Evolutionary conservation across 345 rosid species (phyloP), one percentile per base, ranked within the genome.

Genomic region (Eutrema yunnanense): DNA sequence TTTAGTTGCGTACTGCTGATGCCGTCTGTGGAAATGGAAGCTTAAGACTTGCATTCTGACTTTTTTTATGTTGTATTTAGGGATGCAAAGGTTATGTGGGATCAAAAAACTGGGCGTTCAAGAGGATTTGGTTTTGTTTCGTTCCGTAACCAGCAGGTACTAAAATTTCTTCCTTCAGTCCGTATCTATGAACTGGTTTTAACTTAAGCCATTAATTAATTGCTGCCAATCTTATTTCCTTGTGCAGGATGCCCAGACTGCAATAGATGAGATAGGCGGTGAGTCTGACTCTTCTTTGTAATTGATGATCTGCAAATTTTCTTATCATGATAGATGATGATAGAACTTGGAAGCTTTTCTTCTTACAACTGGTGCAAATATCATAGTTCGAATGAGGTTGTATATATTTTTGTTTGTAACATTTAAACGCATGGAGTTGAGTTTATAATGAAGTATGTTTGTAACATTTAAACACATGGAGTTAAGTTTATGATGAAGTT

Each of bases 91-190:
- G 96, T 92, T 55, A 76, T 76, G 79, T 76, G 79, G 79, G 79
- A 76, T 76, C 79, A 76, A 60, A 76, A 76, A 69, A 69, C 79
- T 22, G 79, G 79, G n/a, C 71, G 79, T 34, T 76, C 79, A 48
- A 48, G 79, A 63, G 79, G 94, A 38, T 89, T 89, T 85, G 96
- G 97, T 26, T 92, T 92, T 83, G 97, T 92, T 75, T 88, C 96
- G 5, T 90, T 87, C 74, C 84, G 95, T 65, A 85, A 73, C 73
- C 96, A 88, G 64, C 89, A 84, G 89, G 95, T 86, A 69, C 53
- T 37, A 0, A 9, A 6, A 0, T 60, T 36, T 49, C 5, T 57
- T 65, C 43, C 33, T 30, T 65, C 5, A 29, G 38, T 55, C 34
- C 26, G 55, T 2, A 34, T 44, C 26, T 14, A 10, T 30, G 41